Conservation (phyloP, 306 rosid species). For the Cucurbita maxima region DNA sequence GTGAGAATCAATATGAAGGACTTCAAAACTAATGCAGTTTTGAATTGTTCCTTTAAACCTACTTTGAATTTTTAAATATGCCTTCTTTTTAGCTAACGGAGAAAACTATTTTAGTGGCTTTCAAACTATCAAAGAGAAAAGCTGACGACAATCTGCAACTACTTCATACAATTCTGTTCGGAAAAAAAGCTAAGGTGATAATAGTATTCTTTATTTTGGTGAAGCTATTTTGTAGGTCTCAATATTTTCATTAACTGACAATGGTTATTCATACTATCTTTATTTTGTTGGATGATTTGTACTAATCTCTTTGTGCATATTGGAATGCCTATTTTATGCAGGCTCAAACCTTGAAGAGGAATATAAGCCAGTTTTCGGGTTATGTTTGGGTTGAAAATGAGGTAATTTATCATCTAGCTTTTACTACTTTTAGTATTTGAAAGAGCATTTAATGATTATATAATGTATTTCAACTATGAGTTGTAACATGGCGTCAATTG, state of each 20-base stretch:
- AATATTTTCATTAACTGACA: not conserved
- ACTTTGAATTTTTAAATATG: not conserved
- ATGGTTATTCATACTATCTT: not conserved
- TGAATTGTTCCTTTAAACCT: not conserved
- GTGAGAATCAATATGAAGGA: not conserved
- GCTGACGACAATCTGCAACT: constrained; percentile 74
- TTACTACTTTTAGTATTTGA: not conserved
- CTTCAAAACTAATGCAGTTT: not conserved
- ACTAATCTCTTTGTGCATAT: not conserved
- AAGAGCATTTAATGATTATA: not conserved
- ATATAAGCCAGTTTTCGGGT: constrained; percentile 75
- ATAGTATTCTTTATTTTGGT: not conserved
- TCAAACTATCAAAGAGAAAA: constrained; percentile 88
- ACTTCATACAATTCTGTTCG: constrained; percentile 71
- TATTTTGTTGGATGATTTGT: not conserved
- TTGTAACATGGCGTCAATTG: not conserved
- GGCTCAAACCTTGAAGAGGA: constrained; percentile 53
- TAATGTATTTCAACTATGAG: not conserved
- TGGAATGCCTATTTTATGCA: constrained; percentile 9
- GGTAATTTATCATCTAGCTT: constrained; percentile 20
- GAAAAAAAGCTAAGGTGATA: constrained; percentile 71
- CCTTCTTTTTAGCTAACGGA: constrained; percentile 15
- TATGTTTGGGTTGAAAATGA: constrained; percentile 78
- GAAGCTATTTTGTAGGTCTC: not conserved
- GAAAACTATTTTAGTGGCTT: constrained; percentile 66